A percentile compares a stretch with the other conserved stretches of the same genome.
phyloP scores from a whole-genome alignment of 805 yeast species.

The Barnettozyma vustinii region DNA sequence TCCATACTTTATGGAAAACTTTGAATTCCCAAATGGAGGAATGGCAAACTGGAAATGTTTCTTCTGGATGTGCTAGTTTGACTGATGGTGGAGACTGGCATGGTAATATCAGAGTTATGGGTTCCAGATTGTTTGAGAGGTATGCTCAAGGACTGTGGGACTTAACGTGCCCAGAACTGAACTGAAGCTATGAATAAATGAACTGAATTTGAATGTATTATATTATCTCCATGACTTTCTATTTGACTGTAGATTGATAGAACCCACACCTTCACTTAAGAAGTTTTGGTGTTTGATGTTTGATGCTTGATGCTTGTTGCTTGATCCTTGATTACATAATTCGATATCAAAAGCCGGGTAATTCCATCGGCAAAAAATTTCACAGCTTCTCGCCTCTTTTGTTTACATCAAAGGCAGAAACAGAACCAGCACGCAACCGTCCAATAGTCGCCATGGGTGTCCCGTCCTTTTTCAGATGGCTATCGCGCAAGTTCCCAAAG shows the following conservation, averaged over 20 bases:
- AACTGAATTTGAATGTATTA: no score
- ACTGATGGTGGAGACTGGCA: background rate
- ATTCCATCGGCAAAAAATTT: no score
- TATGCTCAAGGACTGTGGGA: background rate
- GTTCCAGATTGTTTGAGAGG: background rate
- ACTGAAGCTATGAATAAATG: no score
- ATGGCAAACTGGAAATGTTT: background rate
- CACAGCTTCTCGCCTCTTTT: no score
- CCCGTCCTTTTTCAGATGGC: constrained; percentile 96
- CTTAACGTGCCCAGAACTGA: background rate
- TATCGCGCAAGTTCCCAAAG: constrained; percentile 88
- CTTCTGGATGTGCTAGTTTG: background rate
- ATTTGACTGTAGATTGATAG: no score
- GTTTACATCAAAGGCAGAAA: no score
- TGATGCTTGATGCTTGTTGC: no score
- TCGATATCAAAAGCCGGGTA: background rate
- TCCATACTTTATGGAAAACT: background rate
- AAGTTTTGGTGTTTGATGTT: no score
- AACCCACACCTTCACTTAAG: no score
- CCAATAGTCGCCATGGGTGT: constrained; percentile 65
- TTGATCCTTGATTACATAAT: background rate
- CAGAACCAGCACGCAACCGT: background rate
- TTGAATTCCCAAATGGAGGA: background rate
- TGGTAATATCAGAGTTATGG: background rate
- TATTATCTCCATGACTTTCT: no score